These are phyloP conservation scores for Coemansia sp. DNA, from an alignment of 192 early-diverging fungal genomes.

Conservation along the genomic window DNA sequence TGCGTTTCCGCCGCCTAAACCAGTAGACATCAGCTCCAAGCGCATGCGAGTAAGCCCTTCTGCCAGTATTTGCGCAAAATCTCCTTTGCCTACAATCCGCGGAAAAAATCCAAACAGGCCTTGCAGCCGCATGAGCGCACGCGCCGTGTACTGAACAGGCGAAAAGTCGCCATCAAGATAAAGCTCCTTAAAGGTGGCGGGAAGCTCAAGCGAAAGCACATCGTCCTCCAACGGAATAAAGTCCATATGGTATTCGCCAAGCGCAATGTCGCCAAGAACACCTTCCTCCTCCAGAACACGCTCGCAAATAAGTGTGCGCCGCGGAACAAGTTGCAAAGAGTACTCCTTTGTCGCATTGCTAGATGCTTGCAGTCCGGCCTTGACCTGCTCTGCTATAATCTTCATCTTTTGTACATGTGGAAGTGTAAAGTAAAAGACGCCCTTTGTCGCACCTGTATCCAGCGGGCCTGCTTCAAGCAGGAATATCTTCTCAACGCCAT, in stretches of 20 bases:
- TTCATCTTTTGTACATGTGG: conserved; percentile 80
- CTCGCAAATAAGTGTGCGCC: conserved; percentile 87
- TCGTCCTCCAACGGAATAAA: conserved; percentile 90
- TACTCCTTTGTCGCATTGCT: conserved; percentile 50
- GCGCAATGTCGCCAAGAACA: conserved; percentile 80
- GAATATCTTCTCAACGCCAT: conserved; percentile 95
- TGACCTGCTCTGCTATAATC: conserved; percentile 67
- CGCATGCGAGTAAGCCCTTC: conserved; percentile 86
- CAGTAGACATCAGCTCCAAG: conserved; percentile 63
- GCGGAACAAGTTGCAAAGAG: conserved; percentile 85
- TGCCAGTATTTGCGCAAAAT: conserved; percentile 69
- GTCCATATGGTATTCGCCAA: conserved; percentile 90
- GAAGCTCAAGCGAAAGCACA: conserved; percentile 85
- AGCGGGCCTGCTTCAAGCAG: conserved; percentile 67
- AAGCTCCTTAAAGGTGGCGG: conserved; percentile 77
- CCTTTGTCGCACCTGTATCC: conserved; percentile 67
- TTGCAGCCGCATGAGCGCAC: conserved; percentile 89
- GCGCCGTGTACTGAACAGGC: conserved; percentile 38
- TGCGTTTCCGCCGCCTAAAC: conserved; percentile 4
- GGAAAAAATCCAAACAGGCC: conserved; percentile 87
- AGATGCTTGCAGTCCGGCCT: conserved; percentile 15
- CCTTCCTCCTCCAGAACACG: conserved; percentile 92
- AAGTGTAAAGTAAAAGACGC: conserved; percentile 81
- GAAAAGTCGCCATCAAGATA: conserved; percentile 64
- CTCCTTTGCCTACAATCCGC: conserved; percentile 87